Conservation (phyloP, 495 filamentous ascomycete genomes). For the Chaetomium fimeti region DNA sequence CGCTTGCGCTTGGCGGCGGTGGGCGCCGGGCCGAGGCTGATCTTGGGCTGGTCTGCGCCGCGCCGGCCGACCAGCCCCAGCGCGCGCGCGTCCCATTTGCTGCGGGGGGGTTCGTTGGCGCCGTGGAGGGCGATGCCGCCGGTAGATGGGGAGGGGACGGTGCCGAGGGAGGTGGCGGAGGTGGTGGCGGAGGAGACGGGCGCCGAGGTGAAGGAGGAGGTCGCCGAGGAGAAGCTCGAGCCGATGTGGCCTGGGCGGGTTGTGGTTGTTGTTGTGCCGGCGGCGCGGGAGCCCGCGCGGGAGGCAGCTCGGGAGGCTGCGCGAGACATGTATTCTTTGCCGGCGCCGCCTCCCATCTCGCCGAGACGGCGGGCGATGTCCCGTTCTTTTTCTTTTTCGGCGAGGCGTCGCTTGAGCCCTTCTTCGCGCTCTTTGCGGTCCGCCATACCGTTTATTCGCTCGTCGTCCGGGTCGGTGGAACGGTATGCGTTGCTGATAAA, state of each 20-base stretch:
- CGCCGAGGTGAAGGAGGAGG: conserved; percentile 18
- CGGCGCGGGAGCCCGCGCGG: conserved; percentile 16
- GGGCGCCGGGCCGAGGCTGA: conserved; percentile 62
- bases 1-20: conserved; percentile 66
- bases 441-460: conserved; percentile 55
- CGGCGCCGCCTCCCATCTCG: conserved; percentile 61
- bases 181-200: conserved; percentile 15
- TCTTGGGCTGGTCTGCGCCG: conserved; percentile 47
- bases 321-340: conserved; percentile 71
- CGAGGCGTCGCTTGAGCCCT: conserved; percentile 63
- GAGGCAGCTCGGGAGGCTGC: conserved; percentile 12
- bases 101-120: conserved; percentile 2
- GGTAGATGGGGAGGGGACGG: background rate
- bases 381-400: conserved; percentile 71
- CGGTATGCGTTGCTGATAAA: conserved; percentile 54
- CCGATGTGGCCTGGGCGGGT: background rate
- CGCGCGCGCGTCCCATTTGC: conserved; percentile 45
- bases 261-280: background rate
- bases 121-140: too few species aligned
- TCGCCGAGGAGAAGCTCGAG: conserved; percentile 21
- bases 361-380: conserved; percentile 73
- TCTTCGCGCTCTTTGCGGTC: conserved; percentile 60
- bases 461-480: conserved; percentile 65
- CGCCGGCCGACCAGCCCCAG: conserved; percentile 59
- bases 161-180: conserved; percentile 20